Evolutionary conservation across 2,329 filamentous ascomycete genomes (phyloP).

Genomic region (Cytospora piceae): DNA sequence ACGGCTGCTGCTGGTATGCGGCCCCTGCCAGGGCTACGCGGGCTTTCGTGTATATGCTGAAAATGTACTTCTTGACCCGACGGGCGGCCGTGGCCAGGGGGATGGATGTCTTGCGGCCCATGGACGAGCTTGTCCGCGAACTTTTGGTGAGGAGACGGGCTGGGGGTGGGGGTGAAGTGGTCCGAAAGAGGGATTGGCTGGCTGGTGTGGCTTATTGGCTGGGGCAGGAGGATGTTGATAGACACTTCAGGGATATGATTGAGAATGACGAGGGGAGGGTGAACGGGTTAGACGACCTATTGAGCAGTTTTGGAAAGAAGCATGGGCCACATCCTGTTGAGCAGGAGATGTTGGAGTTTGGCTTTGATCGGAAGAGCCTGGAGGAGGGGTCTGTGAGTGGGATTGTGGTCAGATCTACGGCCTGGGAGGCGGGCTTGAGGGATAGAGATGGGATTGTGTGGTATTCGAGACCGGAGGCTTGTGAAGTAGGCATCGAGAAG

Average conservation of each 20-base stretch:
- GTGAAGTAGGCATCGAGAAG: conserved; percentile 32
- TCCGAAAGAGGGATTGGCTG: too few relatives aligned
- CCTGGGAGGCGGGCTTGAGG: conserved; percentile 33
- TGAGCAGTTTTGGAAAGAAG: conserved; percentile 30
- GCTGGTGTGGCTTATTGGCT: too few relatives aligned
- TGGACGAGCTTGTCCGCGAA: conserved; percentile 26
- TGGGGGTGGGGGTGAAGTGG: too few relatives aligned
- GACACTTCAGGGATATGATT: conserved; percentile 11
- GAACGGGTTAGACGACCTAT: conserved; percentile 27
- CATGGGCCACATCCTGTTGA: conserved; percentile 29
- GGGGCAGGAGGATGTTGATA: conserved; percentile 22
- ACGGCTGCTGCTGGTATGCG: too few relatives aligned
- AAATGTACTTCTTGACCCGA: conserved; percentile 24
- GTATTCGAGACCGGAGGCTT: conserved; percentile 32
- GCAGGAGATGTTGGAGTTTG: conserved; percentile 34
- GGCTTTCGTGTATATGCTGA: conserved; percentile 28
- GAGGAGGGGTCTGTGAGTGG: conserved; percentile 30
- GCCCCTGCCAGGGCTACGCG: too few relatives aligned
- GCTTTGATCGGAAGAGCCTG: conserved; percentile 33
- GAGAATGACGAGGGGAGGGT: conserved; percentile 4
- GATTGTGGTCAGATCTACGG: conserved; percentile 32
- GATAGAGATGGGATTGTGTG: conserved; percentile 33
- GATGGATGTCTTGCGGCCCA: conserved; percentile 16
- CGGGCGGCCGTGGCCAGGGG: conserved; percentile 18
- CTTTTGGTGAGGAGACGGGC: too few relatives aligned